Conservation (phyloP, 306 rosid species). For the Aeschynomene evenia region DNA sequence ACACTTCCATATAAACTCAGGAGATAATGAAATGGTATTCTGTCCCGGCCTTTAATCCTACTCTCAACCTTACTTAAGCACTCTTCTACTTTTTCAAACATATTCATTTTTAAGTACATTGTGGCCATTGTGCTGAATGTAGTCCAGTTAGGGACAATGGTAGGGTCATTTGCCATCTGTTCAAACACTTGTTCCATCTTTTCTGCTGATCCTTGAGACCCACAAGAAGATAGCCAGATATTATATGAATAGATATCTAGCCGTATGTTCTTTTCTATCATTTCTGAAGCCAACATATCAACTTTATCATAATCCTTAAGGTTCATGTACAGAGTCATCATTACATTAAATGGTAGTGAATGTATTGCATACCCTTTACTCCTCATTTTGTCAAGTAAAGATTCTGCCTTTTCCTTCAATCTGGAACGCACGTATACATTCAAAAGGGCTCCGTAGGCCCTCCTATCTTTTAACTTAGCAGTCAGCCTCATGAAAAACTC, state of each 20-base stretch:
- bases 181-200: conserved; percentile 83
- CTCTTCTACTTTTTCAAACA: conserved; percentile 70
- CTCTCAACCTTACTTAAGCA: conserved; percentile 73
- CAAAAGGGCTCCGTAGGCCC: conserved; percentile 80
- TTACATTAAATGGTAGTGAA: conserved; percentile 84
- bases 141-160: conserved; percentile 85
- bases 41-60: conserved; percentile 81
- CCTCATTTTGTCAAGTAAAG: conserved; percentile 75
- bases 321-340: conserved; percentile 97
- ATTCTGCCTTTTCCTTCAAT: conserved; percentile 75
- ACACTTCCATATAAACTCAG: conserved; percentile 74
- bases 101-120: conserved; percentile 81
- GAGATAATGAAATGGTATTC: conserved; percentile 90
- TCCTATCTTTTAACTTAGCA: conserved; percentile 58
- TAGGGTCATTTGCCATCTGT: conserved; percentile 63
- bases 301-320: conserved; percentile 74
- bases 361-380: conserved; percentile 62
- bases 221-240: conserved; percentile 90
- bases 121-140: conserved; percentile 95
- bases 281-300: conserved; percentile 71
- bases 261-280: conserved; percentile 57
- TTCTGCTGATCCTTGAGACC: conserved; percentile 68
- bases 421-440: conserved; percentile 66
- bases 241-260: conserved; percentile 88
- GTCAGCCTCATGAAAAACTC: conserved; percentile 60